Base-by-base conservation (phyloP, 441 rosid genomes). In the Euphorbia schlechtendalii region DNA sequence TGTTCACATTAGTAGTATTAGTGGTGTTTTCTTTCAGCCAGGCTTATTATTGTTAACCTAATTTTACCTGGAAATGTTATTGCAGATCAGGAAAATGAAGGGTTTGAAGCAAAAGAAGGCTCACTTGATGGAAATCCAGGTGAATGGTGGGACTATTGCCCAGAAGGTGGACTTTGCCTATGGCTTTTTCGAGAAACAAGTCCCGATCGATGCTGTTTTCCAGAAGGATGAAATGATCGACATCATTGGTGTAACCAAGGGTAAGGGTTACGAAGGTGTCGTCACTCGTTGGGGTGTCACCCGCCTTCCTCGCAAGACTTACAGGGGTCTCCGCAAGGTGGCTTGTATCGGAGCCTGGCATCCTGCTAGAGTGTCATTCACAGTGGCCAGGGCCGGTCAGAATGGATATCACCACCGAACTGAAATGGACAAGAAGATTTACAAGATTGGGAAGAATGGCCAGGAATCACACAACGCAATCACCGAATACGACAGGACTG, bases 331-430 rank as follows among this genome's bases (percentile, higher is more conserved):
- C n/a, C 90, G 96, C 30, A 88, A 90, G 86, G 97, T 90, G 21
- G 96, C 97, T 60, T 90, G 97, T 82, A 88, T 90, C 30, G 97
- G 94, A 58, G 96, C 97, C n/a, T 90, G 97, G 97, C 96, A 90
- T 84, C 97, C 97, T 49, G 96, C 96, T 22, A 86, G 97, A 72
- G 98, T 91, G 24, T 91, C 98, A 8, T 91, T 78, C 70, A 91
- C 97, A 34, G 93, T 90, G 13, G 97, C 96, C 24, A 83, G 96
- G 72, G 96, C 97, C 74, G 97, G 96, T 74, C 97, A 90, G 82
- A 90, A 90, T 25, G 97, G 97, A n/a, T 90, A 90, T 65, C 98
- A 91, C 71, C 97, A 88, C 70, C 86, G 96, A 40, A 91, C 98
- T 18, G 98, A 91, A 76, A 71, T 91, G 83, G 89, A 91, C 86